Evolutionary conservation across 495 filamentous ascomycete species (phyloP).

Genomic region (Sordaria brevicollis): DNA sequence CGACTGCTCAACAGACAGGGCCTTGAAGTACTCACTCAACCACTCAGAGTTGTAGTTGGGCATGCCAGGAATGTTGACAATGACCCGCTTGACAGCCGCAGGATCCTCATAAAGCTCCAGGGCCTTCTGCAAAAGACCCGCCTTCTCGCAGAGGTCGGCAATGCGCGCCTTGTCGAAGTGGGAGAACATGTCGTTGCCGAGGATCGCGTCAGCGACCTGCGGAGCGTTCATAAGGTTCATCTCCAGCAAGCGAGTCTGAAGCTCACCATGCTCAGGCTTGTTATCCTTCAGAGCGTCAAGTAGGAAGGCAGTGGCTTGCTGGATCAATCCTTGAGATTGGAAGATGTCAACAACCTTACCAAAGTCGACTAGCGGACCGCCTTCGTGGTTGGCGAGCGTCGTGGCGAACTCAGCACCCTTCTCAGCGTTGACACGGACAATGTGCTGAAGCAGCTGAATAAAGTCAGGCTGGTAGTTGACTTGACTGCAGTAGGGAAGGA

Average conservation of each 20-base stretch:
- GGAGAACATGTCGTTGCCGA: constrained; percentile 95
- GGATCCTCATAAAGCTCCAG: constrained; percentile 91
- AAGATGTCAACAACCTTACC: constrained; percentile 96
- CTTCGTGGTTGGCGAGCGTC: constrained; percentile 73
- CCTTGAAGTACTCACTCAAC: constrained; percentile 84
- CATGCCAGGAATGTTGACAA: constrained; percentile 66
- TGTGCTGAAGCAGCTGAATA: constrained; percentile 79
- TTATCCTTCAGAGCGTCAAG: constrained; percentile 91
- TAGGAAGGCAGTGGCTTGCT: constrained; percentile 93
- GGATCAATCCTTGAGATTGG: constrained; percentile 92
- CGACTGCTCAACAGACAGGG: constrained; percentile 87
- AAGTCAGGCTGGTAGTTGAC: constrained; percentile 86
- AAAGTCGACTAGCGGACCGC: constrained; percentile 78
- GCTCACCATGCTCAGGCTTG: constrained; percentile 81
- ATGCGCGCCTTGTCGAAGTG: constrained; percentile 87
- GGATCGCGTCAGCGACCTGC: constrained; percentile 94
- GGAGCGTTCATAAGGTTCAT: constrained; percentile 97
- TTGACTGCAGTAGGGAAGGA: constrained; percentile 78
- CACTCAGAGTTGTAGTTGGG: constrained; percentile 82
- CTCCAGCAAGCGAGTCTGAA: constrained; percentile 91
- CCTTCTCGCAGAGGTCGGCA: constrained; percentile 83
- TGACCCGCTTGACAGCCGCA: constrained; percentile 76
- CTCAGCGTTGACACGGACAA: constrained; percentile 84
- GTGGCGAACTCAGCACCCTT: constrained; percentile 92
- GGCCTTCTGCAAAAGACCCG: constrained; percentile 75